phyloP scores from a whole-genome alignment of 192 early-diverging fungal genomes.

The Umbelopsis sp. region DNA sequence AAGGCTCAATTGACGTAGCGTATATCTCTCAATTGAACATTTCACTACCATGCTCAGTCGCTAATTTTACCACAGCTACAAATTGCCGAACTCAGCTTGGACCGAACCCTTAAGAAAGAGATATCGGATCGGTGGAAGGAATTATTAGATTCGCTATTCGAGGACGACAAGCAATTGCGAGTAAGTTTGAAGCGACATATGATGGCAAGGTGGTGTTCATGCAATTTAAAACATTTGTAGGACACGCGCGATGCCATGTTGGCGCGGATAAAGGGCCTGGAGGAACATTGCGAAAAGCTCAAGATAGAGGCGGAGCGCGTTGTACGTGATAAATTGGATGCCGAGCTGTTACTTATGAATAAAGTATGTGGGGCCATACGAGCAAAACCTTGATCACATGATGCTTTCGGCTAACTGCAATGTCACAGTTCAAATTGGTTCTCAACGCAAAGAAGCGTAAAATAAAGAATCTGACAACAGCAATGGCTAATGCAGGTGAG shows the following conservation, averaged over 20 bases:
- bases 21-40: neutral
- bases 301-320: neutral
- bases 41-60: too few species aligned
- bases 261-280: conserved; percentile 10
- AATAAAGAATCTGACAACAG: conserved; percentile 17
- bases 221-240: neutral
- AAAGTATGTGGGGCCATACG: neutral
- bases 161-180: neutral
- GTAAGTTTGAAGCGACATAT: neutral
- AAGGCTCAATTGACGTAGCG: conserved; percentile 13
- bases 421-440: conserved; percentile 14
- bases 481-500: conserved; percentile 14
- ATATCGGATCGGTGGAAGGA: neutral
- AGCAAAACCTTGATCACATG: neutral
- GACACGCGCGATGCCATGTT: conserved; percentile 5
- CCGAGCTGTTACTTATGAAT: conserved; percentile 10
- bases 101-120: neutral
- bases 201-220: neutral
- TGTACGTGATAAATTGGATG: conserved; percentile 6
- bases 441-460: conserved; percentile 28
- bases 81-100: conserved; percentile 8
- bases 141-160: neutral
- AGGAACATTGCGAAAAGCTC: neutral
- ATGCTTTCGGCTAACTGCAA: neutral
- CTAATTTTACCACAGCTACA: neutral